These are phyloP conservation scores for Kingdonia uniflora DNA, from an alignment of 164 flowering plant genomes.

Conservation along the genomic window DNA sequence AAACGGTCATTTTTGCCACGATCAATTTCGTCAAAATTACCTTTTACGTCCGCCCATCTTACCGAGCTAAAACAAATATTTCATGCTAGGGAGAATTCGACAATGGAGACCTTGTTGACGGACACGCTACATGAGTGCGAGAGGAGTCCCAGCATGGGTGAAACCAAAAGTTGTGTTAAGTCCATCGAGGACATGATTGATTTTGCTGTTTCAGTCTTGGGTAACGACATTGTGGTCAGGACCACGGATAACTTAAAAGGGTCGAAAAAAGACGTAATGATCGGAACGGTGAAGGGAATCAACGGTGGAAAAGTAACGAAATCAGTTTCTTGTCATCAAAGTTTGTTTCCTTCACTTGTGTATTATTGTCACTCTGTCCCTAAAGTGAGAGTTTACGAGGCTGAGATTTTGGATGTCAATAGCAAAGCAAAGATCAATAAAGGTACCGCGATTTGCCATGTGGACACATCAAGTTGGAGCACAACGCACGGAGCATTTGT, in stretches of 20 bases:
- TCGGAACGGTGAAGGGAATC: constrained; percentile 57
- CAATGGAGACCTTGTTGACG: constrained; percentile 31
- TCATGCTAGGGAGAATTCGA: constrained; percentile 39
- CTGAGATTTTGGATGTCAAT: constrained; percentile 45
- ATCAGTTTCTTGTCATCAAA: constrained; percentile 85
- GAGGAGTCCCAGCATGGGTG: constrained; percentile 63
- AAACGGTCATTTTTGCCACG: constrained; percentile 79
- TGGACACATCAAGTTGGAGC: constrained; percentile 83
- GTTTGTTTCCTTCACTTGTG: constrained; percentile 64
- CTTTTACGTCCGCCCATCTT: constrained; percentile 36
- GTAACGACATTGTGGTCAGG: constrained; percentile 34
- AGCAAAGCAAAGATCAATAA: constrained; percentile 43
- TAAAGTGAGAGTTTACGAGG: constrained; percentile 66
- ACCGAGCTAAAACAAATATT: constrained; percentile 35
- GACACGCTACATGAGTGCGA: constrained; percentile 62
- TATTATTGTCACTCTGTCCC: constrained; percentile 94
- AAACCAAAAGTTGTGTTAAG: constrained; percentile 73
- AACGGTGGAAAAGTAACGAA: constrained; percentile 62
- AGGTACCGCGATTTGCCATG: constrained; percentile 80
- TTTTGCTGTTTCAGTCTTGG: constrained; percentile 61
- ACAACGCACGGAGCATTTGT: constrained; percentile 64
- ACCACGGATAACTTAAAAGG: constrained; percentile 62
- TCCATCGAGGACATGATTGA: constrained; percentile 87
- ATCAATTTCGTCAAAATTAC: constrained; percentile 45
- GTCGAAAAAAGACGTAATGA: constrained; percentile 34